Conservation (phyloP, 495 filamentous ascomycete species). For the Penicillium mononematosum region DNA sequence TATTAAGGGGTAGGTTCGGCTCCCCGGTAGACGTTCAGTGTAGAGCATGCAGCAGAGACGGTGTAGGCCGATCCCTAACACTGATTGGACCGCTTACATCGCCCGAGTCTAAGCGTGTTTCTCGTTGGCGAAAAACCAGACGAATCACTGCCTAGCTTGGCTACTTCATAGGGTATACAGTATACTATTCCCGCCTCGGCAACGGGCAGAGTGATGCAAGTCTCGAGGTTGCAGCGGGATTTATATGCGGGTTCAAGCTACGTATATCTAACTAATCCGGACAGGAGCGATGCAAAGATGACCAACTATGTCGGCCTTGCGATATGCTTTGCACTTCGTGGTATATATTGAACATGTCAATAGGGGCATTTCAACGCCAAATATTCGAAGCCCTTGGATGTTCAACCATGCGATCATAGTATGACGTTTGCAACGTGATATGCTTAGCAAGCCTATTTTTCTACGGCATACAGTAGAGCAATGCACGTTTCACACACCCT, state of each 20-base stretch:
- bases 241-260: background rate
- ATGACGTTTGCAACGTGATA: background rate
- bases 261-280: background rate
- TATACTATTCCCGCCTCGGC: slow-evolving; percentile 35
- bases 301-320: background rate
- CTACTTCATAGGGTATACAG: slow-evolving; percentile 44
- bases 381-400: background rate
- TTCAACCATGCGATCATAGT: background rate
- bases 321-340: background rate
- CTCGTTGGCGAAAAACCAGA: slow-evolving; percentile 53
- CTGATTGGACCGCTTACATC: slow-evolving; percentile 41
- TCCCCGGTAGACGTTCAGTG: slow-evolving; percentile 29
- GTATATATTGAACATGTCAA: background rate
- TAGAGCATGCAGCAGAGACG: slow-evolving; percentile 44
- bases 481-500: background rate
- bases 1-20: slow-evolving; percentile 27
- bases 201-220: slow-evolving; percentile 13
- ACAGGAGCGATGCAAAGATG: background rate
- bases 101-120: slow-evolving; percentile 42
- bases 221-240: too few species aligned
- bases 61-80: slow-evolving; percentile 41
- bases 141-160: slow-evolving; percentile 45
- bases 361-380: background rate
- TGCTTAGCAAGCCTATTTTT: background rate
- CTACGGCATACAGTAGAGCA: background rate